A percentile compares a stretch with the other conserved stretches of the same genome.
Evolutionary conservation across 2,329 filamentous ascomycete species (phyloP).

Genomic region (Epichloe gansuensis): DNA sequence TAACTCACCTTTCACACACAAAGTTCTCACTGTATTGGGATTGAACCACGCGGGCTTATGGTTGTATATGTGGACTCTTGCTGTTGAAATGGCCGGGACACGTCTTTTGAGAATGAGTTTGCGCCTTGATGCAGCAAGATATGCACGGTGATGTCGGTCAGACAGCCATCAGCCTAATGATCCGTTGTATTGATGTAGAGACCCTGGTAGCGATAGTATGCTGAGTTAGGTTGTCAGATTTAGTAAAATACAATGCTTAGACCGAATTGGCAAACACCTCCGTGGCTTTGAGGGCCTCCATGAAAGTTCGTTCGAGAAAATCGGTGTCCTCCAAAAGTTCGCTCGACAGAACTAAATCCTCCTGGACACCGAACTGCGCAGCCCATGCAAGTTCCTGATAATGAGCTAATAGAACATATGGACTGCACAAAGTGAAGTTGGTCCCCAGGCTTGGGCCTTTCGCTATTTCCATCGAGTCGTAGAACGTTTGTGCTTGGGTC

Average conservation of each 20-base stretch:
- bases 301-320: constrained; percentile 52
- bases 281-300: constrained; percentile 54
- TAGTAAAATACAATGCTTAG: not conserved
- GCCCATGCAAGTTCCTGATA: constrained; percentile 91
- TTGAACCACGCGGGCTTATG: not conserved
- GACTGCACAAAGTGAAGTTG: constrained; percentile 87
- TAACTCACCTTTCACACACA: not conserved
- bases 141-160: not conserved
- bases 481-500: constrained; percentile 67
- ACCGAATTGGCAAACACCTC: not conserved
- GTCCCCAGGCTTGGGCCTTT: constrained; percentile 94
- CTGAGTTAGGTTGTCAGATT: not conserved
- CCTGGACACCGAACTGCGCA: constrained; percentile 66
- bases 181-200: not conserved
- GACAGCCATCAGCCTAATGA: not conserved
- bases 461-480: constrained; percentile 71
- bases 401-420: constrained; percentile 85
- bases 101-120: not conserved
- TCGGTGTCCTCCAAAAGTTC: constrained; percentile 70
- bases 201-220: not conserved
- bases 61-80: not conserved
- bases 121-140: not conserved
- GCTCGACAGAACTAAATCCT: constrained; percentile 68
- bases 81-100: not conserved
- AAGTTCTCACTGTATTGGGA: not conserved